Percentiles rank a stretch among this genome's conserved stretches.
These are phyloP conservation scores for Knoxdaviesia proteae DNA, from an alignment of 2,329 filamentous ascomycete species.

Conservation along the genomic window DNA sequence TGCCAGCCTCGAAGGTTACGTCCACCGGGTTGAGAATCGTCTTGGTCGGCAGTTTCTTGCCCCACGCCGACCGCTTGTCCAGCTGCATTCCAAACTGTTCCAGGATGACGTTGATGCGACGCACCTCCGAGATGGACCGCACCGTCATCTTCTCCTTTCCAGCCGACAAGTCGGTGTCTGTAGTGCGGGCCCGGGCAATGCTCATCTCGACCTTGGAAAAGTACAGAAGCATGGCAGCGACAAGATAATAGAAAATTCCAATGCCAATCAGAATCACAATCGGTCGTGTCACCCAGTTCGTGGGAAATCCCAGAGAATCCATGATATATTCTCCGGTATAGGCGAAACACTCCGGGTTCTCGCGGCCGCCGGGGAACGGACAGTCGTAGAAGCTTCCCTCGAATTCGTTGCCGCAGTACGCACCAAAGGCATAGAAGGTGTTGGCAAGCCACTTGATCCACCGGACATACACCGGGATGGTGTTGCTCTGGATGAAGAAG, in stretches of 20 bases:
- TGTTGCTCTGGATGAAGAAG: slow-evolving; percentile 54
- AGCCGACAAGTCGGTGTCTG: slow-evolving; percentile 40
- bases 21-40: slow-evolving; percentile 47
- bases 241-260: slow-evolving; percentile 37
- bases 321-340: slow-evolving; percentile 54
- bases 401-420: slow-evolving; percentile 54
- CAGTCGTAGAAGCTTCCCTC: slow-evolving; percentile 53
- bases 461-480: slow-evolving; percentile 56
- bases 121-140: slow-evolving; percentile 27
- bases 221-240: slow-evolving; percentile 39
- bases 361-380: slow-evolving; percentile 36
- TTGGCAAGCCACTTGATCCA: slow-evolving; percentile 55
- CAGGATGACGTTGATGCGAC: slow-evolving; percentile 43
- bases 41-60: slow-evolving; percentile 29
- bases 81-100: slow-evolving; percentile 42
- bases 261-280: slow-evolving; percentile 43
- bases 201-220: slow-evolving; percentile 48
- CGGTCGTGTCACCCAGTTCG: slow-evolving; percentile 44
- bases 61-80: slow-evolving; percentile 34
- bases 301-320: slow-evolving; percentile 44
- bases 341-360: slow-evolving; percentile 42
- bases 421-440: slow-evolving; percentile 47
- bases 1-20: slow-evolving; percentile 44
- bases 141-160: slow-evolving; percentile 49
- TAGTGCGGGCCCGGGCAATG: slow-evolving; percentile 39